Evolutionary conservation across 1,139 yeast genomes (phyloP), one percentile per base, ranked within the genome.

Genomic region (Zygoascus sp.): DNA sequence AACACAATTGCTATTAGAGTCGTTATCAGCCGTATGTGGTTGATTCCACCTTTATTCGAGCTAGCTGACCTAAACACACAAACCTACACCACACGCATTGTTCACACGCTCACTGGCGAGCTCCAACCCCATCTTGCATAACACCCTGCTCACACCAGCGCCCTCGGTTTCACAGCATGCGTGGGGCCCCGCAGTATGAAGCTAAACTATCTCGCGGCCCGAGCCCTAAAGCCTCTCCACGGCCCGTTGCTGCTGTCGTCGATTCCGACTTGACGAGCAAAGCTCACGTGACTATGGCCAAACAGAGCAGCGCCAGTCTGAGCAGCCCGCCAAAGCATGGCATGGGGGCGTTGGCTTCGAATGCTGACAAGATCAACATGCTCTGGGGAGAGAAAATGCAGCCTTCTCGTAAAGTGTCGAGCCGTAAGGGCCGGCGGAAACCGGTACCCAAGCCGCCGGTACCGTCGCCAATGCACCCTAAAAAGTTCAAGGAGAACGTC

Each of bases 381-480:
- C 34, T 30, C 16, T 30, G 34, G 34, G 34, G 34, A 4, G 13
- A 30, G 4, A 13, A n/a, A n/a, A n/a, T n/a, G n/a, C n/a, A n/a
- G n/a, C n/a, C n/a, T n/a, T n/a, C n/a, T n/a, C n/a, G 7, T 2
- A 30, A 30, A 30, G 15, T 3, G 34, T 13, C 15, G 6, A 4
- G 34, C 17, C 34, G 34, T 3, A 30, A 30, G 15, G 17, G 34
- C 3, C 11, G n/a, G 28, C 28, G 8, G 28, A 25, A 25, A 25
- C n/a, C 28, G 3, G n/a, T n/a, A n/a, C 9, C 28, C 3, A 30
- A 20, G 16, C 25, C 16, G 39, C 39, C 25, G n/a, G 15, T 10
- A 16, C 39, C n/a, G 39, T 35, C 39, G 19, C 39, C 39, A 5
- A 35, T 35, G 39, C 13, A 35, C 20, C 39, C 39, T 6, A 20